Conservation (phyloP, 805 yeast genomes). For the Kregervanrija pseudodelftensis region DNA sequence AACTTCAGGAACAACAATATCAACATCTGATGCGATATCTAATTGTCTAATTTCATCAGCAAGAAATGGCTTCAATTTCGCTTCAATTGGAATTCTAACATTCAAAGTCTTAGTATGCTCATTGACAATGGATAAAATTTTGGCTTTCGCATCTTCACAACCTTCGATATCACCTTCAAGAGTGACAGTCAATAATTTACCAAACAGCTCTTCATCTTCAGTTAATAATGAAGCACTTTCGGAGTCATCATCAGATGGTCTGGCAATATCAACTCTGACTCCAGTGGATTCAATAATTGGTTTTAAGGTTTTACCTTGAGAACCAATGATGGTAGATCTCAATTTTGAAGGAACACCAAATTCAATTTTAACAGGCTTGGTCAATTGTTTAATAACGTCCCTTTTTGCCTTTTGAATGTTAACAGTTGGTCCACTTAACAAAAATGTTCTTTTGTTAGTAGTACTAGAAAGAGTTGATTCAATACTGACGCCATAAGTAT, state of each 20-base stretch:
- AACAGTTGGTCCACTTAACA: slow-evolving; percentile 67
- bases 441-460: slow-evolving; percentile 73
- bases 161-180: slow-evolving; percentile 85
- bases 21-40: slow-evolving; percentile 20
- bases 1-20: slow-evolving; percentile 21
- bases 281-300: slow-evolving; percentile 67
- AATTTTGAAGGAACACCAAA: slow-evolving; percentile 70
- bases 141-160: slow-evolving; percentile 61
- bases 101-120: slow-evolving; percentile 61
- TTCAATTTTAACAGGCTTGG: slow-evolving; percentile 58
- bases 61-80: slow-evolving; percentile 38
- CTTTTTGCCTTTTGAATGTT: slow-evolving; percentile 66
- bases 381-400: slow-evolving; percentile 65
- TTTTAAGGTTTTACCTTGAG: slow-evolving; percentile 75
- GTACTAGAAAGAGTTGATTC: slow-evolving; percentile 77
- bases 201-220: slow-evolving; percentile 51
- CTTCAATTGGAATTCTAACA: slow-evolving; percentile 40
- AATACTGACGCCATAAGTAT: slow-evolving; percentile 54
- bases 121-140: slow-evolving; percentile 65
- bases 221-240: slow-evolving; percentile 9
- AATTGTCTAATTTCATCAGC: slow-evolving; percentile 24
- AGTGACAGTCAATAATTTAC: slow-evolving; percentile 51
- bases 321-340: slow-evolving; percentile 77
- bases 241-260: slow-evolving; percentile 13
- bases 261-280: slow-evolving; percentile 64